Evolutionary conservation across 2,329 filamentous ascomycete genomes (phyloP).

Genomic region (Verticillium nonalfalfae): DNA sequence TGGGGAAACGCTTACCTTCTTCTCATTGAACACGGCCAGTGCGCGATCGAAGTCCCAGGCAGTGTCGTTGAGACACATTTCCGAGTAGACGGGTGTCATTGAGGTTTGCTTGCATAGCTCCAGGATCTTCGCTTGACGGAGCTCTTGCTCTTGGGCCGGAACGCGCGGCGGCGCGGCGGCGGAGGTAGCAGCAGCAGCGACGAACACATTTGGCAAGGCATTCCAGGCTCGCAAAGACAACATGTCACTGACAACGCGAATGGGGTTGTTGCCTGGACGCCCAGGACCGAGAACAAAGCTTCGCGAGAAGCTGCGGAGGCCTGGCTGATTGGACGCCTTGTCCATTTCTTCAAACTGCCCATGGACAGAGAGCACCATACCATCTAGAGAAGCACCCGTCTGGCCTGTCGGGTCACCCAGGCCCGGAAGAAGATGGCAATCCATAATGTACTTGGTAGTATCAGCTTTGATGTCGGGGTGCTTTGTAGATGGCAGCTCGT

Average conservation of each 20-base stretch:
- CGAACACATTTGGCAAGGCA: slow-evolving; percentile 37
- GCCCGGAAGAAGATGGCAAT: slow-evolving; percentile 69
- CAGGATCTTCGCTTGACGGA: slow-evolving; percentile 57
- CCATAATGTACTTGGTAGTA: slow-evolving; percentile 71
- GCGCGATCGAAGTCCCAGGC: slow-evolving; percentile 77
- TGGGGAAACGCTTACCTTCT: slow-evolving; percentile 50
- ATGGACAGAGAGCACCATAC: slow-evolving; percentile 72
- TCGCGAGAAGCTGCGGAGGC: slow-evolving; percentile 74
- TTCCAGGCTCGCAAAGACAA: slow-evolving; percentile 64
- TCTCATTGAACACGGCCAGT: slow-evolving; percentile 65
- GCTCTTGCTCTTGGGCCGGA: slow-evolving; percentile 23
- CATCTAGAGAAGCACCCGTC: slow-evolving; percentile 58
- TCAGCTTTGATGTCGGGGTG: slow-evolving; percentile 67
- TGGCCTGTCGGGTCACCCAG: slow-evolving; percentile 60
- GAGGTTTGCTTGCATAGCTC: slow-evolving; percentile 72
- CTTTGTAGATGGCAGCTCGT: slow-evolving; percentile 61
- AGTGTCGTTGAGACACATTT: slow-evolving; percentile 73
- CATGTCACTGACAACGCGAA: slow-evolving; percentile 77
- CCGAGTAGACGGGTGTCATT: slow-evolving; percentile 73
- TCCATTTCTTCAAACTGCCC: slow-evolving; percentile 78
- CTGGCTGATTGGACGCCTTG: slow-evolving; percentile 43
- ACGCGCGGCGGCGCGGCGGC: slow-evolving; percentile 15
- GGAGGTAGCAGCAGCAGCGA: slow-evolving; percentile 15
- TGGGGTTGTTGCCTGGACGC: slow-evolving; percentile 51
- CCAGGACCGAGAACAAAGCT: slow-evolving; percentile 76